Evolutionary conservation across 352 stramenopile genomes (phyloP).

Genomic region (Elongisporangium undulatum): DNA sequence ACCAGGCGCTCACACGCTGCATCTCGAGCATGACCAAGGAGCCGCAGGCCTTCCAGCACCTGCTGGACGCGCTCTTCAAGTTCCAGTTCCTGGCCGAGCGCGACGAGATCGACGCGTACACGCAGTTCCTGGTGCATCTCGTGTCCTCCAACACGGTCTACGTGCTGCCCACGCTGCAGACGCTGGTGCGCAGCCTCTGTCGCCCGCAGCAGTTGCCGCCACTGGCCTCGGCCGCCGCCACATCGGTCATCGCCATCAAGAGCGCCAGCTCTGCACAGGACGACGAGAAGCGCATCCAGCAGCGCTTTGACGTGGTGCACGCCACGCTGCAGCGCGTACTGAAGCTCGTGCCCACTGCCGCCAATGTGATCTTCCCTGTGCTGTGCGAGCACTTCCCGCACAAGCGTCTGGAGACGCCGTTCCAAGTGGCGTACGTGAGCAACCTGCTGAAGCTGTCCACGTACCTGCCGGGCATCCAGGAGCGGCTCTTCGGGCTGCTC

Average conservation of each 20-base stretch:
- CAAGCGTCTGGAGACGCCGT: slow-evolving; percentile 65
- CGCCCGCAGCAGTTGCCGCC: slow-evolving; percentile 43
- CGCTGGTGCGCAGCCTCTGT: slow-evolving; percentile 75
- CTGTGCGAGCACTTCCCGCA: slow-evolving; percentile 78
- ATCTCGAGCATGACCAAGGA: slow-evolving; percentile 76
- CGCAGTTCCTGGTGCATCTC: slow-evolving; percentile 65
- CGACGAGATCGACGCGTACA: slow-evolving; percentile 65
- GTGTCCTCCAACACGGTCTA: slow-evolving; percentile 84
- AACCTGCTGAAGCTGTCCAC: slow-evolving; percentile 69
- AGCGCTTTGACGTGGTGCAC: slow-evolving; percentile 59
- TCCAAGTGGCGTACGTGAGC: slow-evolving; percentile 65
- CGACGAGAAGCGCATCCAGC: slow-evolving; percentile 50
- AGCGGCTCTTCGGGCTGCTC: slow-evolving; percentile 81
- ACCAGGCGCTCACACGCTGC: slow-evolving; percentile 61
- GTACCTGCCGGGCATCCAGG: slow-evolving; percentile 64
- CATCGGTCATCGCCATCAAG: slow-evolving; percentile 20
- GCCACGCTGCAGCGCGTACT: slow-evolving; percentile 60
- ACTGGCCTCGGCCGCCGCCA: slow-evolving; percentile 2
- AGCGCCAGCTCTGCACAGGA: slow-evolving; percentile 29
- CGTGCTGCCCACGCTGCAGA: slow-evolving; percentile 75
- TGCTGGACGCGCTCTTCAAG: slow-evolving; percentile 82
- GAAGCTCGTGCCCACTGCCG: slow-evolving; percentile 63
- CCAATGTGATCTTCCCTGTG: slow-evolving; percentile 74
- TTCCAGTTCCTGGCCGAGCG: slow-evolving; percentile 60
- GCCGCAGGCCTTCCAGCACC: slow-evolving; percentile 54